Evolutionary conservation across 208 protist genomes (phyloP), one percentile per base, ranked within the genome.

Genomic region (Leptomonas pyrrhocoris): DNA sequence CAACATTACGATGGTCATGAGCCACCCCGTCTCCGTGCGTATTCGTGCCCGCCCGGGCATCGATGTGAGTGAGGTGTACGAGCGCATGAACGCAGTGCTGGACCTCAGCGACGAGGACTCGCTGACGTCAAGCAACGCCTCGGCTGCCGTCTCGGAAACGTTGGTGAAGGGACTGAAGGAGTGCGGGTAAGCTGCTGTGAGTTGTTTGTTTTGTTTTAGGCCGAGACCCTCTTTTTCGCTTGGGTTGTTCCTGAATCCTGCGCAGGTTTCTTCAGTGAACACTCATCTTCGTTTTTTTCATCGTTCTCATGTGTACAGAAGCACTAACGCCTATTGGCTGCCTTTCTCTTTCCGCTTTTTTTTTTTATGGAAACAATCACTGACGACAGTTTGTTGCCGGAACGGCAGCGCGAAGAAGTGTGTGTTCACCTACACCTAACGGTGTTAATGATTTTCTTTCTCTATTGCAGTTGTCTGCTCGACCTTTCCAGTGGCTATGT

Each of bases 1-100:
- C 68, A 68, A 69, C 48, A 85, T 89, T 43, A 85, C 80, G 27
- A 68, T 89, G 57, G 59, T 67, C 1, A 80, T 77, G 53, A 83
- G 72, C 34, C 77, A 83, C 43, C 77, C 79, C 15, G 79, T 83
- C 6, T 62, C 51, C 16, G 62, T 79, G 31, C 72, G 73, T 40
- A 60, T 83, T 45, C 16, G 30, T 36, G 53, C 67, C 13, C 68
- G 80, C 61, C 57, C 73, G 4, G 73, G 59, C 30, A 42, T 73
- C 30, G 28, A 60, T 19, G 61, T 72, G 25, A 55, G 62, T 28
- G n/a, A 66, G 21, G 34, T 83, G 36, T 40, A 71, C 66, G 48
- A 62, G 21, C 34, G 34, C 15, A 67, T 80, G 46, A 19, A 25
- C 21, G 30, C 73, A 11, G 58, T 34, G 12, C 50, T 77, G 25